These are phyloP conservation scores for Rhodotorula sp. DNA, from an alignment of 1,284 basidiomycete genomes.

Conservation along the genomic window DNA sequence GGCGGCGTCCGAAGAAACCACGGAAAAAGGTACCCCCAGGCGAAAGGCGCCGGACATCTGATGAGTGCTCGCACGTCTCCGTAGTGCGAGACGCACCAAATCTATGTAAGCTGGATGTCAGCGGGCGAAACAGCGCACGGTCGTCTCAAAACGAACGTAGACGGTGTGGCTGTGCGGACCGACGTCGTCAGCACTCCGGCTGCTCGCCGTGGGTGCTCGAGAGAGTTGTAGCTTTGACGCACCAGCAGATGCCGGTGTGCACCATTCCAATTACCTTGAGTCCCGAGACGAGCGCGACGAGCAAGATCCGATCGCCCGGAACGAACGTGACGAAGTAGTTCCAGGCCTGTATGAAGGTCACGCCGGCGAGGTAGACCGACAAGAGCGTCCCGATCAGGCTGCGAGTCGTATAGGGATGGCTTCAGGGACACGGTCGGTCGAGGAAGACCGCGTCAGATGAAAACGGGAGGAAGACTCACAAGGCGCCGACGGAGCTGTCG, in stretches of 20 bases:
- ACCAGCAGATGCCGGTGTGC: conserved; percentile 10
- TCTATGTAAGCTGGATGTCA: neutral
- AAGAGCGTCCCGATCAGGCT: neutral
- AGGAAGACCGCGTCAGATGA: no score
- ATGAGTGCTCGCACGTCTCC: neutral
- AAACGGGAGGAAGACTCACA: neutral
- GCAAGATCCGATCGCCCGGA: neutral
- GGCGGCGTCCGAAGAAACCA: no score
- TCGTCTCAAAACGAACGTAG: neutral
- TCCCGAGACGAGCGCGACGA: neutral
- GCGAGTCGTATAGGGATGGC: neutral
- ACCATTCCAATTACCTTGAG: neutral
- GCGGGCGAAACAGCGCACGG: neutral
- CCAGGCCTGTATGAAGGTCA: neutral
- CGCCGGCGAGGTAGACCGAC: neutral
- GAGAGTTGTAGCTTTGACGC: neutral
- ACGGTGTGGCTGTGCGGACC: neutral
- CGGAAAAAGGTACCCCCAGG: neutral
- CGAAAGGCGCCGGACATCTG: neutral
- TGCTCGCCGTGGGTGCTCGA: neutral
- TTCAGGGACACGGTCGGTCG: neutral
- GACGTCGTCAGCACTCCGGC: no score
- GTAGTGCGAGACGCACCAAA: conserved; percentile 17
- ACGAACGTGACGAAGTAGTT: neutral
- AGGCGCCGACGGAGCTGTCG: neutral